Conservation (phyloP, 2,329 filamentous ascomycete genomes). For the Epichloe sylvatica region DNA sequence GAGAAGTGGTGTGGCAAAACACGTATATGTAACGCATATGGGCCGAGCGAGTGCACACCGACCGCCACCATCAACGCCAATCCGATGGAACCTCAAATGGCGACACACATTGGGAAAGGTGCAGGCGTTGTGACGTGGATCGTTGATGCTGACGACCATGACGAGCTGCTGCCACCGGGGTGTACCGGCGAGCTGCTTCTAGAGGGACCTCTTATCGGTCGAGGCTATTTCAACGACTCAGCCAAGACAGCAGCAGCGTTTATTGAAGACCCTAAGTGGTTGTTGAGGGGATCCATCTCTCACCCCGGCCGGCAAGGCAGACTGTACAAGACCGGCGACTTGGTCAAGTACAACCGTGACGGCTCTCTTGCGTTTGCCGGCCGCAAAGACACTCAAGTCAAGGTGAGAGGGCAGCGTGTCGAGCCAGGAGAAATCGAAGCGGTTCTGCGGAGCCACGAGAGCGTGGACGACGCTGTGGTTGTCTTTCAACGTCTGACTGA, state of each 20-base stretch:
- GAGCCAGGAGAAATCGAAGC: too few species aligned
- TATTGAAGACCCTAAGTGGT: conserved; percentile 12
- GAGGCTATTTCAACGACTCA: conserved; percentile 32
- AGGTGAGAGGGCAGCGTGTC: too few species aligned
- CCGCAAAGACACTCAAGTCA: conserved; percentile 7
- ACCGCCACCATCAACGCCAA: not conserved
- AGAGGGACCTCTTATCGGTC: conserved; percentile 32
- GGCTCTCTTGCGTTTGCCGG: conserved; percentile 8
- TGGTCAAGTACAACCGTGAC: conserved; percentile 9
- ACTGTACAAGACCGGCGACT: conserved; percentile 10
- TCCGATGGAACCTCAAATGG: not conserved
- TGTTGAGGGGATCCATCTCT: not conserved
- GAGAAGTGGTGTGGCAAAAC: not conserved
- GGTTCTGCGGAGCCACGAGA: too few species aligned
- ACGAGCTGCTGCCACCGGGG: conserved; percentile 9
- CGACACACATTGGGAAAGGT: not conserved
- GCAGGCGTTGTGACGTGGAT: conserved; percentile 12
- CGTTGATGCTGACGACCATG: conserved; percentile 10
- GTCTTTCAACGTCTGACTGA: too few species aligned
- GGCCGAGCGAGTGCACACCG: not conserved
- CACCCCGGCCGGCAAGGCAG: conserved; percentile 6
- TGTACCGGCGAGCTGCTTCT: conserved; percentile 21
- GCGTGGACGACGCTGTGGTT: too few species aligned
- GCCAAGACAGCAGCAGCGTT: conserved; percentile 18
- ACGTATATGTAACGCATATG: not conserved